These are phyloP conservation scores for Arthrobotrys sphaeroides DNA, from an alignment of 2,329 filamentous ascomycete genomes.

Conservation along the genomic window DNA sequence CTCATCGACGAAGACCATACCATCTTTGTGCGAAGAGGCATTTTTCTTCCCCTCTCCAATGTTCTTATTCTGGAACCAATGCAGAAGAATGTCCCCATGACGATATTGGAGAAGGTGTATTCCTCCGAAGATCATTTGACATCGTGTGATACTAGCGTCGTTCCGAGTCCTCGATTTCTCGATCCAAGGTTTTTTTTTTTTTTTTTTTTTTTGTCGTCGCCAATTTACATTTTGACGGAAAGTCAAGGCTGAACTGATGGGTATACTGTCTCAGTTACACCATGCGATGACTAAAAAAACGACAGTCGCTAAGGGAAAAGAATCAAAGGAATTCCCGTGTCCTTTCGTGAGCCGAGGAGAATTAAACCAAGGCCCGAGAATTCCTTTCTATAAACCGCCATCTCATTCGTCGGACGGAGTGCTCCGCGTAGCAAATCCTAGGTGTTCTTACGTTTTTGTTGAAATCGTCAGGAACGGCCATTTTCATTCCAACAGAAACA, in stretches of 20 bases:
- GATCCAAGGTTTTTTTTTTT: background rate
- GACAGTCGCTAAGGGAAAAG: background rate
- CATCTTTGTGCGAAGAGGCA: conserved; percentile 1
- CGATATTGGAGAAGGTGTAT: conserved; percentile 23
- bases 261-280: conserved; percentile 47
- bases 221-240: background rate
- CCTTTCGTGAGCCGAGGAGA: conserved; percentile 10
- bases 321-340: conserved; percentile 1
- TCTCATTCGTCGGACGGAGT: conserved; percentile 2
- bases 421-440: background rate
- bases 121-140: conserved; percentile 45
- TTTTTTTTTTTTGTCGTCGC: background rate
- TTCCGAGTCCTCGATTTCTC: background rate
- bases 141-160: conserved; percentile 43
- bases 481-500: conserved; percentile 27
- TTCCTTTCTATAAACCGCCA: conserved; percentile 25
- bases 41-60: conserved; percentile 3
- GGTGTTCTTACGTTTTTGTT: background rate
- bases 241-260: background rate
- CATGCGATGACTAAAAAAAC: conserved; percentile 42
- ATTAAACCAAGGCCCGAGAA: conserved; percentile 5
- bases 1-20: background rate
- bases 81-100: conserved; percentile 21
- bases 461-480: conserved; percentile 30
- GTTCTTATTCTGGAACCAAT: conserved; percentile 11